Evolutionary conservation across 2,329 filamentous ascomycete genomes (phyloP).

Genomic region (Paecilomyces sp.): DNA sequence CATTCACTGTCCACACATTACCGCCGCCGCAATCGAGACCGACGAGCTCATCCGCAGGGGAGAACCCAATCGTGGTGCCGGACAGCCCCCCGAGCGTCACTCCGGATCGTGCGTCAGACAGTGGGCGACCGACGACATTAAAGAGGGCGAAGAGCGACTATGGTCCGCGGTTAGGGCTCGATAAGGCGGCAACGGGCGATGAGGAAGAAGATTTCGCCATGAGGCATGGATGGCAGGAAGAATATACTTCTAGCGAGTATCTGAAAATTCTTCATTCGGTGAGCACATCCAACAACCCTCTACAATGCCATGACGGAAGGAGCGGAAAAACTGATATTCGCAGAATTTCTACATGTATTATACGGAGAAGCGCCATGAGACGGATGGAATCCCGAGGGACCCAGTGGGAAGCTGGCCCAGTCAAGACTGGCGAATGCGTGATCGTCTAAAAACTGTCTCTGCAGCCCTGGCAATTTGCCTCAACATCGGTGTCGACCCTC

Average conservation of each 20-base stretch:
- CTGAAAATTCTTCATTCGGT: constrained; percentile 76
- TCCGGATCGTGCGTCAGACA: constrained; percentile 23
- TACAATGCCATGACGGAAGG: background rate
- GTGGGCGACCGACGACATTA: constrained; percentile 27
- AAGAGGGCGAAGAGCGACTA: constrained; percentile 49
- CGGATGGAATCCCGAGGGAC: constrained; percentile 74
- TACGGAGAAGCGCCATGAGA: constrained; percentile 95
- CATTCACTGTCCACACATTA: constrained; percentile 1
- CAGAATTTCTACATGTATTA: constrained; percentile 99
- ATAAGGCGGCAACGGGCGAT: constrained; percentile 25
- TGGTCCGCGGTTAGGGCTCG: constrained; percentile 33
- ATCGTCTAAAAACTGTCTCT: constrained; percentile 92
- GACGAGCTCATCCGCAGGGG: constrained; percentile 21
- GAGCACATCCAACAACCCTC: constrained; percentile 26
- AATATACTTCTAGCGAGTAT: constrained; percentile 85
- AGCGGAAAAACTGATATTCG: constrained; percentile 11
- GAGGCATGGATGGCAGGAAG: constrained; percentile 86
- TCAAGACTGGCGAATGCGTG: constrained; percentile 96
- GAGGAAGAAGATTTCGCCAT: constrained; percentile 50
- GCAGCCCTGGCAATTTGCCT: constrained; percentile 89
- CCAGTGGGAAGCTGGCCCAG: constrained; percentile 49
- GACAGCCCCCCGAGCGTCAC: constrained; percentile 18
- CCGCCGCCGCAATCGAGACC: constrained; percentile 16
- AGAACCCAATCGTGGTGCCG: constrained; percentile 12
- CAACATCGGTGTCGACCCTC: constrained; percentile 95